Conservation (phyloP, 1,284 basidiomycete genomes). For the Ceratobasidium sp. region DNA sequence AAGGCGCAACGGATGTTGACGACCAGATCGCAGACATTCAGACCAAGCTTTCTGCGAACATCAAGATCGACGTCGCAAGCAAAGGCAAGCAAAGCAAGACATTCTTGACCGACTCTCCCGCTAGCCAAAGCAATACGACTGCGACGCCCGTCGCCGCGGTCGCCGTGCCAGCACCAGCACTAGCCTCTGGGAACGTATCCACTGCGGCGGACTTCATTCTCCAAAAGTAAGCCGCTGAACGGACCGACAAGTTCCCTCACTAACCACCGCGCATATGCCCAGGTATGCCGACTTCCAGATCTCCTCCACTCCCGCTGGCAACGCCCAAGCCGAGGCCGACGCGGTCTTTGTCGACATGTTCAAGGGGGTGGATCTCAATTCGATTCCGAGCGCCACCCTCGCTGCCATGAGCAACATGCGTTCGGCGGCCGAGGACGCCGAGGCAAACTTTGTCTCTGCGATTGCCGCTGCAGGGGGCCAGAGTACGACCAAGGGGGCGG, state of each 20-base stretch:
- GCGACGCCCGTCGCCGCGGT: too few species aligned
- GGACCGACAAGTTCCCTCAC: not conserved
- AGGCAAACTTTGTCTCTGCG: not conserved
- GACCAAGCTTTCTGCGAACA: slow-evolving; percentile 16
- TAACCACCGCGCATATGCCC: not conserved
- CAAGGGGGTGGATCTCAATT: not conserved
- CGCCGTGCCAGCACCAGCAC: not conserved
- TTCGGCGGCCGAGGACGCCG: not conserved
- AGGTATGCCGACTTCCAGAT: slow-evolving; percentile 8
- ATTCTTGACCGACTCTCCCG: not conserved
- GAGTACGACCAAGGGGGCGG: slow-evolving; percentile 49
- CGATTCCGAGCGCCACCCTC: not conserved
- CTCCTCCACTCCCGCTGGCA: not conserved
- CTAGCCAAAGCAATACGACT: not conserved
- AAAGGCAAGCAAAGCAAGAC: slow-evolving; percentile 12
- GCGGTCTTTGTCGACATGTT: not conserved
- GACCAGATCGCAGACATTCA: slow-evolving; percentile 11
- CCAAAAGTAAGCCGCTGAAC: not conserved
- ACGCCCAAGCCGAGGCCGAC: slow-evolving; percentile 10
- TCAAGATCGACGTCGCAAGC: slow-evolving; percentile 9
- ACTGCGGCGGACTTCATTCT: not conserved
- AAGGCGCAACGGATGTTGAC: not conserved
- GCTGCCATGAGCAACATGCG: not conserved
- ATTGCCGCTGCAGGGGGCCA: not conserved
- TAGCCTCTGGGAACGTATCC: not conserved